Base-by-base conservation (phyloP, 139 green algal genomes). In the Zygnema cylindricum region DNA sequence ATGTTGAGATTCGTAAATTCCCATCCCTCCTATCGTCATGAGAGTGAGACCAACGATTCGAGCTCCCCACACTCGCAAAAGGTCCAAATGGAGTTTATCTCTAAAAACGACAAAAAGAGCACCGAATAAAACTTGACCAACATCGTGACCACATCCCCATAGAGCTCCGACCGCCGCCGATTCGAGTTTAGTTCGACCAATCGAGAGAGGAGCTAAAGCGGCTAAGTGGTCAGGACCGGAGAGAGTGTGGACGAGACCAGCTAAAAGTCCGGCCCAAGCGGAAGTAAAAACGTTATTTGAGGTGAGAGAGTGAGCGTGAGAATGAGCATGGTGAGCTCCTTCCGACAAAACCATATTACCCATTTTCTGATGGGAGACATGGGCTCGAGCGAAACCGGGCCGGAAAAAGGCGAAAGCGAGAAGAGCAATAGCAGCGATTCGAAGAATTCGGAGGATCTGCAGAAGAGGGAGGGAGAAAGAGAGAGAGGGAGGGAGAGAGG, bases 141-240 rank as follows among this genome's bases (percentile, higher is more conserved):
- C 98, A 82, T 96, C 97, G 92, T 99, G 98, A 22, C 98, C 97
- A 89, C 97, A 96, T 2, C 97, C 97, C 97, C 97, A 99, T 36
- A 99, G 94, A 22, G 95, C 96, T n/a, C 97, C 97, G 76, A 99
- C 91, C 36, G 95, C 86, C 0, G 95, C 95, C 30, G 95, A 96
- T 43, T 93, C 87, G 40, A 95, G 69, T 21, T 93, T 91, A 83
- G 89, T 95, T 30, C 95, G 93, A 0, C 97, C 97, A n/a, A 99
- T 97, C 55, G 97, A 98, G 3, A 99, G 92, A 0, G 97, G 97
- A 0, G 97, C 97, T 0, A 99, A 91, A 0, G 96, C 97, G 75
- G 97, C 97, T 16, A 99, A 86, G 83, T 99, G 97, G 90, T 99
- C 97, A 25, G 97, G 95, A 0, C 97, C 97, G 1, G 96, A 96